Conservation (phyloP, 108 stramenopile species). For the Epipyxis sp. region DNA sequence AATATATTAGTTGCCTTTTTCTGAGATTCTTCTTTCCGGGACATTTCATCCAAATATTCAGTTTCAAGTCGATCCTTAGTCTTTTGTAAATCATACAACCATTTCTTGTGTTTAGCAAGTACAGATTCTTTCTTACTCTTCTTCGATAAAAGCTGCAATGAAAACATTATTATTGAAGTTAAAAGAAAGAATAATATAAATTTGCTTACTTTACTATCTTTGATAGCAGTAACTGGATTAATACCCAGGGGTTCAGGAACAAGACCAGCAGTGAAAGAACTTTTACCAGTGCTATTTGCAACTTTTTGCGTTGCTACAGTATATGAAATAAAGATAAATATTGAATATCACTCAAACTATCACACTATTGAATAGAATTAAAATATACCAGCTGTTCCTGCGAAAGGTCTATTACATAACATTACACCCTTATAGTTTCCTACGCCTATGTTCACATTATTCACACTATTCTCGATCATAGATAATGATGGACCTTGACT, state of each 20-base stretch:
- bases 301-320: too few relatives aligned
- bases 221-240: not conserved
- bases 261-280: constrained; percentile 8
- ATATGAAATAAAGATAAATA: too few relatives aligned
- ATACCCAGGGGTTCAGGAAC: not conserved
- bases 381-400: constrained; percentile 20
- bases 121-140: constrained; percentile 27
- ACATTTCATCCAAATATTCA: not conserved
- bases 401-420: constrained; percentile 33
- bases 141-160: too few relatives aligned
- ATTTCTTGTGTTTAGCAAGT: constrained; percentile 28
- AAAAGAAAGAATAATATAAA: too few relatives aligned
- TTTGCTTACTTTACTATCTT: not conserved
- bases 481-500: constrained; percentile 13
- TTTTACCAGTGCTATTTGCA: not conserved
- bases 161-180: too few relatives aligned
- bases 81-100: constrained; percentile 23
- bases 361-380: too few relatives aligned
- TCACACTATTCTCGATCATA: constrained; percentile 16
- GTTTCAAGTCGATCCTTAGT: constrained; percentile 21
- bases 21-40: not conserved
- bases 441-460: not conserved
- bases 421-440: constrained; percentile 30
- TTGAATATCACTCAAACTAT: not conserved
- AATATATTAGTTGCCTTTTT: too few relatives aligned